A percentile compares a stretch with the other conserved stretches of the same genome.
Evolutionary conservation across 495 filamentous ascomycete species (phyloP).

Genomic region (Penicillium maclennaniae): DNA sequence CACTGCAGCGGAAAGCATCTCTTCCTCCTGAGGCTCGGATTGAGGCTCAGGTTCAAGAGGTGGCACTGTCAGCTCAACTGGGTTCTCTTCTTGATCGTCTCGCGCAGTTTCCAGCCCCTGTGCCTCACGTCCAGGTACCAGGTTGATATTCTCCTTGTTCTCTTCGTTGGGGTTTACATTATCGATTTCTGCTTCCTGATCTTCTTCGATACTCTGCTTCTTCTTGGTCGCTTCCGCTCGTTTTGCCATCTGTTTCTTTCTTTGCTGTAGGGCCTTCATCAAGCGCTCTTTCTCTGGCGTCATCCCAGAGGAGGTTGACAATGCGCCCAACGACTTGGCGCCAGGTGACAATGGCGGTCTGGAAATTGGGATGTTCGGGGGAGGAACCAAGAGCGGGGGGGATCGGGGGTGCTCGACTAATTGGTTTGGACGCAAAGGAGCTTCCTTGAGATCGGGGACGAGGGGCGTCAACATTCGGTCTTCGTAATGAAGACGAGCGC

Average conservation of each 20-base stretch:
- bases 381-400: constrained; percentile 45
- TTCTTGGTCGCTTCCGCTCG: constrained; percentile 34
- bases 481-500: constrained; percentile 45
- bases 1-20: background rate
- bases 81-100: constrained; percentile 2
- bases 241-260: constrained; percentile 68
- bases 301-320: constrained; percentile 55
- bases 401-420: constrained; percentile 38
- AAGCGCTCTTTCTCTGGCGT: constrained; percentile 87
- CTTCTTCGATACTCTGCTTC: constrained; percentile 21
- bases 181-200: constrained; percentile 3
- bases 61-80: constrained; percentile 3
- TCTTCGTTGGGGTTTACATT: constrained; percentile 9
- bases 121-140: constrained; percentile 4
- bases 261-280: constrained; percentile 88
- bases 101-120: constrained; percentile 1
- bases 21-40: background rate
- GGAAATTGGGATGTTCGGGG: constrained; percentile 43
- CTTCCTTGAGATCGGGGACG: constrained; percentile 45
- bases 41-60: background rate
- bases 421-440: constrained; percentile 31
- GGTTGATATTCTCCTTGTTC: constrained; percentile 34
- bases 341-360: constrained; percentile 52
- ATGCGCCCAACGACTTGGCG: constrained; percentile 44
- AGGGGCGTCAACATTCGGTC: constrained; percentile 26